Evolutionary conservation across 148 eudicot species (phyloP).

Genomic region (Persicaria maculosa): DNA sequence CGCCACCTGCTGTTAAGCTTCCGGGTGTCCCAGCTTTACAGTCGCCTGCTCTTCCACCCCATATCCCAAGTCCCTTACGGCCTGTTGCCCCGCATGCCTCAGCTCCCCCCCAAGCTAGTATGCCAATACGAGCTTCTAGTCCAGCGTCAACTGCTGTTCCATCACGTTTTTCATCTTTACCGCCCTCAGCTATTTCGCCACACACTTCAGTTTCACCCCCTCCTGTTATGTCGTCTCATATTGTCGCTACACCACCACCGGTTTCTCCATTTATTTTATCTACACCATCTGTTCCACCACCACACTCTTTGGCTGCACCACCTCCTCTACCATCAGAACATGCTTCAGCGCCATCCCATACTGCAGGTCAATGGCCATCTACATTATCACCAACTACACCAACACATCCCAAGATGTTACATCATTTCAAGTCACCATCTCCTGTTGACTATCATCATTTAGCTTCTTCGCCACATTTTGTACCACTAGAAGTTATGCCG

Average conservation of each 20-base stretch:
- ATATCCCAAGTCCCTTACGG: background rate
- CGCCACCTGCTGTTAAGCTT: background rate
- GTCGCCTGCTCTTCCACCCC: background rate
- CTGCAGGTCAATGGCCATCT: background rate
- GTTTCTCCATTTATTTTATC: background rate
- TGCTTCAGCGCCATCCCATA: conserved; percentile 9
- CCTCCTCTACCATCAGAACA: background rate
- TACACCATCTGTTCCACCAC: conserved; percentile 1
- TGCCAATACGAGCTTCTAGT: background rate
- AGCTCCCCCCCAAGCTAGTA: conserved; percentile 3
- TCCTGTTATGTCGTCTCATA: background rate
- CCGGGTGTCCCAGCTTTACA: no score
- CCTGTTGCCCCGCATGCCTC: conserved; percentile 1
- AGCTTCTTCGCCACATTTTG: conserved; percentile 2
- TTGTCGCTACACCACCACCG: conserved; percentile 7
- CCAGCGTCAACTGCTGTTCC: conserved; percentile 2
- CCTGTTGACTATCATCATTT: background rate
- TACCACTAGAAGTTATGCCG: conserved; percentile 11
- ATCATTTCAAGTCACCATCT: background rate
- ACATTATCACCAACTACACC: conserved; percentile 11
- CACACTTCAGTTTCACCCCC: conserved; percentile 11
- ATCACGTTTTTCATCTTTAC: background rate
- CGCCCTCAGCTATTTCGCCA: background rate
- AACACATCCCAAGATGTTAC: background rate
- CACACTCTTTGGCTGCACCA: conserved; percentile 11